Base-by-base conservation (phyloP, 2,329 filamentous ascomycete genomes). In the Paraphoma chrysanthemicola region DNA sequence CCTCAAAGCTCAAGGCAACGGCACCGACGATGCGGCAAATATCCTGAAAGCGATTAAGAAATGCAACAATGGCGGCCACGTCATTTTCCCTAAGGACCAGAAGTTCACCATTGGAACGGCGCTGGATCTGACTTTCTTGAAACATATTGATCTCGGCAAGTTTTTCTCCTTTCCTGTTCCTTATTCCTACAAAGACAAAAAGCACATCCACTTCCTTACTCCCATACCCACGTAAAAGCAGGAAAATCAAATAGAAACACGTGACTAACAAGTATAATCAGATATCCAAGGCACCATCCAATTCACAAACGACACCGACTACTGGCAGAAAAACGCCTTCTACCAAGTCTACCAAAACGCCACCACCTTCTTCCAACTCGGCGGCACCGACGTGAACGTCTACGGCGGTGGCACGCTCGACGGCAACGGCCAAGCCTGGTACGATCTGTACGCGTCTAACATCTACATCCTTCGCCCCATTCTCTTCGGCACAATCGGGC, bases 291-390 rank as follows among this genome's bases (percentile, higher is more conserved):
- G 86, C 18, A 82, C 81, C 18, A 81, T 90, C 17, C 78, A 83
- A 53, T 91, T 91, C 76, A 85, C 83, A 53, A 83, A 88, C 48
- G 86, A 91, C 68, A 88, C 87, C 1, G 82, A 86, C 62, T 91
- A 90, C 74, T 91, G 89, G 89, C 82, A 88, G 60, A 81, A 80
- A 8, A 82, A 90, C 66, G 80, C 82, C 42, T 90, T 90, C 80
- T 82, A 83, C 53, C 86, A 88, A 28, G 79, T 77, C 6, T 91
- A 86, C 76, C 89, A 91, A 65, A 89, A 90, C 59, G 83, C 84
- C 5, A 87, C 85, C 0, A 85, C 85, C 1, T 90, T 90, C 79
- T 90, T 88, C 80, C 83, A 87, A 68, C 81, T 89, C 38, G 88
- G 88, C 41, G 88, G 88, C 30, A 78, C 82, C 17, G 87, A 86